phyloP scores from a whole-genome alignment of 2,329 filamentous ascomycete genomes.

The Emmonsiellopsis sp. region DNA sequence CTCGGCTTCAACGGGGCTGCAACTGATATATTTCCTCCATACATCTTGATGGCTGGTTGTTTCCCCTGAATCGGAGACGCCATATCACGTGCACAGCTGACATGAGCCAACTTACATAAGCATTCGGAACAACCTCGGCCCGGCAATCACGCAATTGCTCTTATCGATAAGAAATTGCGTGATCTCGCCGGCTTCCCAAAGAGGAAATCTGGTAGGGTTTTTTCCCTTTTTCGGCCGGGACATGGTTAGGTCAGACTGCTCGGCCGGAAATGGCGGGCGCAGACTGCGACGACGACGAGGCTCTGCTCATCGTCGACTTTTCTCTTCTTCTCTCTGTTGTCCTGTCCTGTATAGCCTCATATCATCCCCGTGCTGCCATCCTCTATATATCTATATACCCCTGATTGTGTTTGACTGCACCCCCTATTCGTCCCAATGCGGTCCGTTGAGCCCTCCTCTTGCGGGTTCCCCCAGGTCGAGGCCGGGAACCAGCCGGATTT shows the following conservation, averaged over 20 bases:
- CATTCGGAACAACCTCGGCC: not conserved
- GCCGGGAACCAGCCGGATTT: slow-evolving; percentile 16
- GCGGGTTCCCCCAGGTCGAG: not conserved
- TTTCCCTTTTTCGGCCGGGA: not conserved
- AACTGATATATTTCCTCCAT: too few relatives aligned
- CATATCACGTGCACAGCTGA: not conserved
- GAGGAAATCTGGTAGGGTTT: not conserved
- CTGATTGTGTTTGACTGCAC: not conserved
- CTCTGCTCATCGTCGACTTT: not conserved
- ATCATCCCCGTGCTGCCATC: not conserved
- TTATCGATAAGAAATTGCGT: slow-evolving; percentile 1
- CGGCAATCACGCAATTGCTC: not conserved
- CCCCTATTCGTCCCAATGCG: slow-evolving; percentile 1
- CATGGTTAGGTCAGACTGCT: too few relatives aligned
- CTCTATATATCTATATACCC: not conserved
- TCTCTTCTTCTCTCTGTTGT: not conserved
- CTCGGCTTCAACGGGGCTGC: too few relatives aligned
- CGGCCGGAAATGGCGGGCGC: too few relatives aligned
- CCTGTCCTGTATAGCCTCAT: not conserved
- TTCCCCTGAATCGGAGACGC: too few relatives aligned
- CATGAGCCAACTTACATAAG: not conserved
- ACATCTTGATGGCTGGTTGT: too few relatives aligned
- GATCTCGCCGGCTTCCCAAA: not conserved
- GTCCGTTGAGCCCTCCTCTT: slow-evolving; percentile 10
- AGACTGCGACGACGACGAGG: too few relatives aligned